Base-by-base conservation (phyloP, 2,329 filamentous ascomycete species). In the Colletotrichum sp. region DNA sequence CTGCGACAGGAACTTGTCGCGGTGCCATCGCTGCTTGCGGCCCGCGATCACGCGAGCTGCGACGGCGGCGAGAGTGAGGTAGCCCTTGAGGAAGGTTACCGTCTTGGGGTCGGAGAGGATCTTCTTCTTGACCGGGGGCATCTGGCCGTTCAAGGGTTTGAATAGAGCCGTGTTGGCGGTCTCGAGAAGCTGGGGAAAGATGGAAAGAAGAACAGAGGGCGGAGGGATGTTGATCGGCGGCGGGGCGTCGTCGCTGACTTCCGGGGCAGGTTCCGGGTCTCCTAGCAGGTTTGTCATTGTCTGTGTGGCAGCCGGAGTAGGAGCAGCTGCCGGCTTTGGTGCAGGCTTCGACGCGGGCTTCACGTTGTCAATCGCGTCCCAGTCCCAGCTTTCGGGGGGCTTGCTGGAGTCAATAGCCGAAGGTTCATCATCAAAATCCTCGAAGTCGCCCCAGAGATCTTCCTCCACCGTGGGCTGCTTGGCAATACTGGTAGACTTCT, bases 181-280 rank as follows among this genome's bases (percentile, higher is more conserved):
- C 24, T 90, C 88, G 76, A 98, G 91, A 7, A 98, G 86, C 9
- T 91, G 87, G 1, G 95, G 92, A 78, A 98, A 95, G 9, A 95
- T 84, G 10, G 94, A 93, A 26, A 99, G 89, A 16, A 99, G 88
- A 24, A 98, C 90, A 1, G 95, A 95, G 2, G 96, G 96, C 6
- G 96, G 96, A 12, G 96, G 96, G 9, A 98, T 92, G 81, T 98
- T 98, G 21, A 93, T 95, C 7, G 96, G 96, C 7, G 95, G 94
- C 28, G 88, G 86, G 7, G 83, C 82, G 52, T 83, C 81, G 72
- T 87, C 83, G n/a, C 77, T 78, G 43, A 72, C 36, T 16, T 74
- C 57, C 18, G 59, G 21, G 3, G 48, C 9, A 18, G 32, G 32
- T 30, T 32, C 48, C 30, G 65, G 43, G 28, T 68, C 34, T 21